phyloP scores from a whole-genome alignment of 176 grass and related monocot genomes.

The Secale cereale region DNA sequence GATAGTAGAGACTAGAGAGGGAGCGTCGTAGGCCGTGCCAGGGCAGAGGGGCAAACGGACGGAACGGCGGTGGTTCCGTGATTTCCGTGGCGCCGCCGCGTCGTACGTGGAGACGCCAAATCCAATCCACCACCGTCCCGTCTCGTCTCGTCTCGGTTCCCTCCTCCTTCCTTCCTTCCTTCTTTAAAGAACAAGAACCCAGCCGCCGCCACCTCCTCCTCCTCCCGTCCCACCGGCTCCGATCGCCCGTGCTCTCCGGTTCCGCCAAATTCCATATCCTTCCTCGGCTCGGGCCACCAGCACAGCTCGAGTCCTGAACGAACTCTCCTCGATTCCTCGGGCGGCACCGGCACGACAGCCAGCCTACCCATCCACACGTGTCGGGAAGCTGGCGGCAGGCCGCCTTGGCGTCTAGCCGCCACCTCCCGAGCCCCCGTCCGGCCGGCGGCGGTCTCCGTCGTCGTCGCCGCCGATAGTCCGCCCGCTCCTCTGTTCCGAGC shows the following conservation, averaged over 20 bases:
- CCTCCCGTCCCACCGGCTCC: not conserved
- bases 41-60: not conserved
- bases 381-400: not conserved
- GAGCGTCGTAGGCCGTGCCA: not conserved
- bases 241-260: not conserved
- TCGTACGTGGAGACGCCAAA: not conserved
- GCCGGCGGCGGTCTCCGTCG: not conserved
- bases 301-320: not conserved
- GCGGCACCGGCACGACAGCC: not conserved
- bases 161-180: no score
- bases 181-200: not conserved
- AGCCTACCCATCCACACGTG: not conserved
- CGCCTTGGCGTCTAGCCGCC: conserved; percentile 7
- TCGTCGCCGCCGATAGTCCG: not conserved
- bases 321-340: not conserved
- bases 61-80: not conserved
- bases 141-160: not conserved
- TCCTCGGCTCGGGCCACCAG: not conserved
- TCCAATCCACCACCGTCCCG: not conserved
- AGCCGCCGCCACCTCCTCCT: not conserved
- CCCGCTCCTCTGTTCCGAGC: not conserved
- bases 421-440: not conserved
- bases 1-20: no score
- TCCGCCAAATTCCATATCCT: not conserved
- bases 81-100: conserved; percentile 3